Evolutionary conservation across 2,329 filamentous ascomycete genomes (phyloP), one percentile per base, ranked within the genome.

Genomic region (Colletotrichum australisinense): DNA sequence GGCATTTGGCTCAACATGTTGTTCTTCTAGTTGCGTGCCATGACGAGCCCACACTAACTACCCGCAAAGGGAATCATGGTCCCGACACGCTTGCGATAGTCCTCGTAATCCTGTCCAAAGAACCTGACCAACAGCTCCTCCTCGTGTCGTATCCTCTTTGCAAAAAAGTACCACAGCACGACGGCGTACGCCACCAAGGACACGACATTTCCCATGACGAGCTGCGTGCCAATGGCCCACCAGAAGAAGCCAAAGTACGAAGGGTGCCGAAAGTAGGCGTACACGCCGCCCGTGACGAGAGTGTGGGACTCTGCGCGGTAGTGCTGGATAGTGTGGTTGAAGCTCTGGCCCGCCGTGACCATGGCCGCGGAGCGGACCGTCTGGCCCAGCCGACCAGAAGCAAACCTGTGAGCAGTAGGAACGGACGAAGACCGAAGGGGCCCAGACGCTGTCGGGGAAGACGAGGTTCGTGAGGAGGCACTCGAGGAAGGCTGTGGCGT

Each of bases 241-340:
- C 95, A 98, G 83, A 98, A 99, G 86, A 98, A 99, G 4, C 96
- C 97, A 85, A 98, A 98, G 84, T 99, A 99, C 72, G 93, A 93
- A 14, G 97, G 97, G 82, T 99, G 97, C 28, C 97, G 87, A 65
- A 97, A 85, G 57, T 89, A 82, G 8, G 86, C 85, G 82, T 98
- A 99, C 42, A 98, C 85, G 0, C 97, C 97, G 32, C 86, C 86
- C 0, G 93, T 97, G 3, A 99, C 94, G n/a, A 99, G 88, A 59
- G 87, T 87, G 82, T 99, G 97, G 1, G 90, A 91, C 8, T 83
- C 82, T 4, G 91, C 88, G 78, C 91, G 93, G 74, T 87, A 90
- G 75, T 89, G 90, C 82, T 97, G 94, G 9, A 98, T 92, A 42
- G 92, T 91, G 78, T 96, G 97, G 79, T 97, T 98, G 88, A 99